Evolutionary conservation across 2,329 filamentous ascomycete species (phyloP), one percentile per base, ranked within the genome.

Genomic region (Pleurostoma richardsiae): DNA sequence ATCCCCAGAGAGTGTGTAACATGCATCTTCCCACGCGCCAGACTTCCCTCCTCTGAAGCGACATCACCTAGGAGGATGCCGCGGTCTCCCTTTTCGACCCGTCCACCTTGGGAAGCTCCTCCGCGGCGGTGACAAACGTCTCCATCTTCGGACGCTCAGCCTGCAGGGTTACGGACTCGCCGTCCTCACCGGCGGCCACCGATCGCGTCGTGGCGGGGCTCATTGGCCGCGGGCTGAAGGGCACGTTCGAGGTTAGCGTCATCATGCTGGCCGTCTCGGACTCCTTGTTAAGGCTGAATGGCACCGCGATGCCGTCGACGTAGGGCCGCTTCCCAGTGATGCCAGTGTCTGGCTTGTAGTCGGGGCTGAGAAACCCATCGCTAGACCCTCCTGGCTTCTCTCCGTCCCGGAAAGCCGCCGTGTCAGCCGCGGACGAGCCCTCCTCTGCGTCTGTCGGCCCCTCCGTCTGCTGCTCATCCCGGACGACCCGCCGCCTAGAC

Each of bases 241-340:
- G 63, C 26, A 57, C 51, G 4, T 61, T 57, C 7, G 77, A 80
- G 33, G 72, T 69, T 26, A 90, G 64, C 0, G 86, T 89, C 44
- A 85, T 67, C 76, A 86, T 88, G 65, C 85, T 89, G 1, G 83
- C 83, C 19, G 81, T 86, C 4, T 80, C 77, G 2, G 78, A 77
- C 26, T 85, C 76, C 53, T 77, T 77, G 44, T 77, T 76, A 10
- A 91, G 62, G 47, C 79, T 86, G 58, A 91, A 91, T 0, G 87
- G 87, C 54, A 88, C 77, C 0, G 87, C 85, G 29, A 90, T 79
- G 1, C 85, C 83, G 26, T 80, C 81, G 5, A 86, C 72, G 41
- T 82, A 82, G 0, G 86, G 83, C 3, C 86, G 71, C 57, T 84
- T 86, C 4, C 79, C 79, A 0, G 74, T 72, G 4, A 74, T 70